phyloP scores from a whole-genome alignment of 805 yeast species.

The Blastobotrys chiropterorum region DNA sequence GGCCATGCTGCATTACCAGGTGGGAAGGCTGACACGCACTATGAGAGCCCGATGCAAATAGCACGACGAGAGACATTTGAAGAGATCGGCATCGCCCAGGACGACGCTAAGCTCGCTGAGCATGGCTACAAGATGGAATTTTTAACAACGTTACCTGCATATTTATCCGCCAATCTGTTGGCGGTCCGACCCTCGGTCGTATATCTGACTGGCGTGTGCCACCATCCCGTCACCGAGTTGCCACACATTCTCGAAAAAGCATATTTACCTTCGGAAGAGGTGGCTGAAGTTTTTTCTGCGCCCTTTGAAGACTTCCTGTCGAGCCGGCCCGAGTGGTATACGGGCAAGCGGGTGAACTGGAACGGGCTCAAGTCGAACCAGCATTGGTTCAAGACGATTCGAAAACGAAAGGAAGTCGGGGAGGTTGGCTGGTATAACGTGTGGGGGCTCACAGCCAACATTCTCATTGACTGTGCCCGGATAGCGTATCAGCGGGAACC shows the following conservation, averaged over 20 bases:
- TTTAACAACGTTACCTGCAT: constrained; percentile 64
- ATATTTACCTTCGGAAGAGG: constrained; percentile 24
- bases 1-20: constrained; percentile 95
- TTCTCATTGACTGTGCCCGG: constrained; percentile 35
- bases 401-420: constrained; percentile 25
- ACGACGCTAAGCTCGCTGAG: constrained; percentile 27
- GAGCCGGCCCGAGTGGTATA: constrained; percentile 18
- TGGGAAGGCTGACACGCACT: constrained; percentile 70
- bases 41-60: constrained; percentile 62
- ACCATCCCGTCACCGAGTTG: constrained; percentile 12
- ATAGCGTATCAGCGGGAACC: constrained; percentile 30
- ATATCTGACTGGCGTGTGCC: constrained; percentile 12
- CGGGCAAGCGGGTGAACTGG: constrained; percentile 28
- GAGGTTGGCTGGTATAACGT: constrained; percentile 28
- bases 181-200: constrained; percentile 71
- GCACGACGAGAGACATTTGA: constrained; percentile 82
- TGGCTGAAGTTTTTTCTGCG: constrained; percentile 26
- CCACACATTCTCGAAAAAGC: constrained; percentile 17
- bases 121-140: constrained; percentile 53
- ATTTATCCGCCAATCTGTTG: constrained; percentile 71
- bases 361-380: constrained; percentile 30
- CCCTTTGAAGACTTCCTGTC: constrained; percentile 23
- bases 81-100: constrained; percentile 62
- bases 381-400: constrained; percentile 27
- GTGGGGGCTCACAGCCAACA: constrained; percentile 40